Evolutionary conservation across 2,329 filamentous ascomycete species (phyloP).

Genomic region (Trichophyton mentagrophytes): DNA sequence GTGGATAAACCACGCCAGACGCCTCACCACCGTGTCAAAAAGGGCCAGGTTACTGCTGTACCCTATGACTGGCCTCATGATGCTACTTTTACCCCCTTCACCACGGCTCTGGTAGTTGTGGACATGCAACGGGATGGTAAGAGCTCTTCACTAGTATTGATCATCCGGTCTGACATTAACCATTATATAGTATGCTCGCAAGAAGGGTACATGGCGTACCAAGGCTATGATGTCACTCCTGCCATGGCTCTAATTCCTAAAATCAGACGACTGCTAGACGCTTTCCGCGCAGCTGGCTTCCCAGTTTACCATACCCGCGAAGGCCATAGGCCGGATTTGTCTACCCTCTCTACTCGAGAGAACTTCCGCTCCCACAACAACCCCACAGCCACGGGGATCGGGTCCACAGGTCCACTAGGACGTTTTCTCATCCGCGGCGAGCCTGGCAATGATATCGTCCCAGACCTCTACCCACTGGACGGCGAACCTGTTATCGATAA

Average conservation of each 20-base stretch:
- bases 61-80: conserved; percentile 38
- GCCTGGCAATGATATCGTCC: conserved; percentile 44
- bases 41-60: conserved; percentile 30
- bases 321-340: conserved; percentile 41
- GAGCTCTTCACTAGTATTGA: background rate
- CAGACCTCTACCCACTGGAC: conserved; percentile 39
- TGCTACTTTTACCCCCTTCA: conserved; percentile 32
- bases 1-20: conserved; percentile 30
- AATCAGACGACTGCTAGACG: conserved; percentile 27
- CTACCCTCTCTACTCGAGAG: conserved; percentile 45
- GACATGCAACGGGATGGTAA: conserved; percentile 39
- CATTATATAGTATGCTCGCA: conserved; percentile 29
- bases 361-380: conserved; percentile 42
- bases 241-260: conserved; percentile 30
- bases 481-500: conserved; percentile 44
- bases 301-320: conserved; percentile 36
- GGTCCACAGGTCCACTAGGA: conserved; percentile 42
- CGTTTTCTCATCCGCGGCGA: conserved; percentile 48
- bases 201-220: conserved; percentile 34
- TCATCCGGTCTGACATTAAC: background rate
- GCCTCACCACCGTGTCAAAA: conserved; percentile 31
- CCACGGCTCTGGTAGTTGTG: conserved; percentile 35
- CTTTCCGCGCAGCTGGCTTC: conserved; percentile 30
- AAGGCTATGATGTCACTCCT: conserved; percentile 33
- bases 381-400: conserved; percentile 39